These are phyloP conservation scores for Saussurea involucrata DNA, from an alignment of 129 eudicot species.

Conservation along the genomic window DNA sequence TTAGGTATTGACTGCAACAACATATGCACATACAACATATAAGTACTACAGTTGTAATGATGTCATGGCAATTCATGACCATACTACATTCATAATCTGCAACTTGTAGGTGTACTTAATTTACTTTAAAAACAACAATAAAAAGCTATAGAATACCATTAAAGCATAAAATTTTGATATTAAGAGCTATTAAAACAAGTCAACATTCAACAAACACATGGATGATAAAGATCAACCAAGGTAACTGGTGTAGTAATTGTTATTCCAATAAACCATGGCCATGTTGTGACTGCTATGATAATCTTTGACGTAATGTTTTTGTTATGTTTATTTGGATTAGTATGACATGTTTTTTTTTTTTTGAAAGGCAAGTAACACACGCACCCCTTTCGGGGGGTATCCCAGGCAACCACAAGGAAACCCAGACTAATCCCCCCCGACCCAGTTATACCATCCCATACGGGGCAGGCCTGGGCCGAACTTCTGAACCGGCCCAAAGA, in stretches of 20 bases:
- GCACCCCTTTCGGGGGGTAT: too few species aligned
- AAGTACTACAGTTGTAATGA: background rate
- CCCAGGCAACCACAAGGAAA: too few species aligned
- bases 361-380: too few species aligned
- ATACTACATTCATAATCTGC: background rate
- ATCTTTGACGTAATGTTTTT: too few species aligned
- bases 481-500: too few species aligned
- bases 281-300: too few species aligned
- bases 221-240: background rate
- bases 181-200: background rate
- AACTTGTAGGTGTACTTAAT: background rate
- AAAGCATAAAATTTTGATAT: background rate
- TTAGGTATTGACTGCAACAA: conserved; percentile 20
- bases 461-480: too few species aligned
- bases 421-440: too few species aligned
- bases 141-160: too few species aligned
- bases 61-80: background rate
- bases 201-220: background rate
- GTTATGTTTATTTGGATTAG: too few species aligned
- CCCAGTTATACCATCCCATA: too few species aligned
- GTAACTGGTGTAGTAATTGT: background rate
- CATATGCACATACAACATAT: background rate
- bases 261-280: background rate
- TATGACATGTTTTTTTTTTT: too few species aligned
- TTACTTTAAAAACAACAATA: background rate